Evolutionary conservation across 306 rosid genomes (phyloP), one percentile per base, ranked within the genome.

Genomic region (Dalbergia cochinchinensis): DNA sequence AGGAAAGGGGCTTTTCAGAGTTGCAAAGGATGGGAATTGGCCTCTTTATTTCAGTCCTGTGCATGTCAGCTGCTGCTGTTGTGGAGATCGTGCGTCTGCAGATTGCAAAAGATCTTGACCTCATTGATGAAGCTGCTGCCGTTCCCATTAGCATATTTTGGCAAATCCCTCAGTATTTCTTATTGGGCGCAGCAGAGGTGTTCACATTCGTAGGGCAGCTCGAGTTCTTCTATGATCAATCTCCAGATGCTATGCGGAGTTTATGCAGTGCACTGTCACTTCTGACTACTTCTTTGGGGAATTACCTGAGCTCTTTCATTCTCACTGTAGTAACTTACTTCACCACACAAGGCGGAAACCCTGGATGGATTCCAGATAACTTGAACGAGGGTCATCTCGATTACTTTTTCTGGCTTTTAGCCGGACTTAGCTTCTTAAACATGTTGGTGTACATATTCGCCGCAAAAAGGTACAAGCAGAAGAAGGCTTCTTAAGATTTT

Each of bases 1-100:
- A 91, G 44, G 97, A 86, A 79, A 87, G 92, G 74, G 99, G 98
- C 20, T 95, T 95, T 86, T 88, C 98, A 1, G 99, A 91, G 89
- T 60, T 95, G 89, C 99, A 95, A 68, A 81, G 99, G 35, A 95
- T 93, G 97, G 99, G 99, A 31, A 89, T 95, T n/a, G 99, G 99
- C 60, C 94, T 93, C 54, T 83, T 89, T 58, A 59, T 95, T 70
- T 95, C 99, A 8, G 80, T 90, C 39, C 78, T 95, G 4, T 93
- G 97, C 88, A 95, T 95, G 99, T 89, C 97, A 18, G 92, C 99
- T 35, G 99, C 98, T 60, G 99, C 99, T 53, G 4, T 87, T 58
- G 88, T 93, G 16, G 98, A 95, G 90, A 91, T 95, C 45, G 76
- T 26, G 9, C 91, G 98, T 54, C 60, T 95, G 86, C 89, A 78